phyloP scores from a whole-genome alignment of 1,284 basidiomycete species.

The Ganoderma lingzhi region DNA sequence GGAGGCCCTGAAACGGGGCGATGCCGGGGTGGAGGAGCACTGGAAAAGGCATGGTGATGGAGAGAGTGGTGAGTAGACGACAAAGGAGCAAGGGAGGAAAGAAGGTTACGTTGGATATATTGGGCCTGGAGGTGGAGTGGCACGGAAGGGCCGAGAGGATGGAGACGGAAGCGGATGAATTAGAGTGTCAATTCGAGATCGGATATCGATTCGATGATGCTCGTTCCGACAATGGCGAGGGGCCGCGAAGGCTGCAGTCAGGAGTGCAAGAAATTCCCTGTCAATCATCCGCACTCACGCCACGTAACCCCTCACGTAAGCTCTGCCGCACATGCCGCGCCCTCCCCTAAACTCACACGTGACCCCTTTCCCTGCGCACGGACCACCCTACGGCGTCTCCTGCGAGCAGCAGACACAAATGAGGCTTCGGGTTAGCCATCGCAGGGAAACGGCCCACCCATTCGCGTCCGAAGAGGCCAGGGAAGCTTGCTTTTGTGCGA shows the following conservation, averaged over 20 bases:
- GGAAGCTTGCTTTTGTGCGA: not conserved
- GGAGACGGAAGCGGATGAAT: constrained; percentile 27
- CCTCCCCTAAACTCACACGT: constrained; percentile 22
- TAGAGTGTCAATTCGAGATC: constrained; percentile 27
- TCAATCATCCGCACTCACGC: constrained; percentile 21
- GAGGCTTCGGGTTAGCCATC: not conserved
- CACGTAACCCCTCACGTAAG: constrained; percentile 28
- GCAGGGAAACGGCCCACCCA: not conserved
- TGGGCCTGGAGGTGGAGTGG: constrained; percentile 10
- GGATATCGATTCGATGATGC: constrained; percentile 33
- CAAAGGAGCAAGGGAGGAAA: constrained; percentile 9
- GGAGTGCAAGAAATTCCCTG: constrained; percentile 13
- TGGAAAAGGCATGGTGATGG: constrained; percentile 16
- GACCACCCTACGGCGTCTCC: constrained; percentile 12
- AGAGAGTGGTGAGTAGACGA: constrained; percentile 16
- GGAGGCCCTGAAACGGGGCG: not conserved
- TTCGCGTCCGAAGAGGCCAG: constrained; percentile 2
- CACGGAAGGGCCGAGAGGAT: constrained; percentile 21
- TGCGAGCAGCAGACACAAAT: not conserved
- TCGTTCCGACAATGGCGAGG: constrained; percentile 29
- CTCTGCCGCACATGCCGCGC: constrained; percentile 16
- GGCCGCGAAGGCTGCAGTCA: constrained; percentile 20
- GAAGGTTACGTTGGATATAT: constrained; percentile 21
- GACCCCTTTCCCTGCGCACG: constrained; percentile 13
- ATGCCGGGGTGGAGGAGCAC: not conserved